Conservation (phyloP, 2,329 filamentous ascomycete species). For the Fusarium solani-melongenae region DNA sequence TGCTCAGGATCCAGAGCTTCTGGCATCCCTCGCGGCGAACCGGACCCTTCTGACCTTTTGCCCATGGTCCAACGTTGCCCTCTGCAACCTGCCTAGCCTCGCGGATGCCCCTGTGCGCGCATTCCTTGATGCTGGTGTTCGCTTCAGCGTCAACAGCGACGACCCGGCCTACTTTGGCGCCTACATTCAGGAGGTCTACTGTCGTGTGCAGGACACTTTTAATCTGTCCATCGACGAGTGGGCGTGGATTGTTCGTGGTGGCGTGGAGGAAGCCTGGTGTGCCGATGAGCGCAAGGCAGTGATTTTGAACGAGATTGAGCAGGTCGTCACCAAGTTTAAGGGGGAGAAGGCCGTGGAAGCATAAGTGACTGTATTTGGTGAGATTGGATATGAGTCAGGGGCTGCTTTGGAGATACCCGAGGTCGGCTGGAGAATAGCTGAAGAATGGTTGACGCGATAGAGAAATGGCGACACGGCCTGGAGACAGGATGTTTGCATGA, state of each 20-base stretch:
- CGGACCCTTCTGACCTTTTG: constrained; percentile 76
- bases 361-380: background rate
- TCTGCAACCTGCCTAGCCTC: constrained; percentile 41
- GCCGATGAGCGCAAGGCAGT: constrained; percentile 69
- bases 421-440: background rate
- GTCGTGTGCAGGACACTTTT: constrained; percentile 79
- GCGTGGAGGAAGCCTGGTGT: constrained; percentile 78
- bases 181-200: constrained; percentile 79
- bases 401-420: constrained; percentile 17
- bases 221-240: constrained; percentile 72
- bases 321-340: constrained; percentile 35
- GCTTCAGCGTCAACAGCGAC: constrained; percentile 79
- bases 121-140: constrained; percentile 72
- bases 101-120: constrained; percentile 65
- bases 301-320: constrained; percentile 60
- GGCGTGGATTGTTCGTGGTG: constrained; percentile 69
- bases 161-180: constrained; percentile 82
- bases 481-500: background rate
- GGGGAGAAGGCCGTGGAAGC: constrained; percentile 5
- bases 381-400: background rate
- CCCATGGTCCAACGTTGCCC: constrained; percentile 75
- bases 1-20: constrained; percentile 67
- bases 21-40: constrained; percentile 67
- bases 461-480: background rate
- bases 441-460: background rate